These are phyloP conservation scores for Boletus rubroflammeus DNA, from an alignment of 768 basidiomycete species.

Conservation along the genomic window DNA sequence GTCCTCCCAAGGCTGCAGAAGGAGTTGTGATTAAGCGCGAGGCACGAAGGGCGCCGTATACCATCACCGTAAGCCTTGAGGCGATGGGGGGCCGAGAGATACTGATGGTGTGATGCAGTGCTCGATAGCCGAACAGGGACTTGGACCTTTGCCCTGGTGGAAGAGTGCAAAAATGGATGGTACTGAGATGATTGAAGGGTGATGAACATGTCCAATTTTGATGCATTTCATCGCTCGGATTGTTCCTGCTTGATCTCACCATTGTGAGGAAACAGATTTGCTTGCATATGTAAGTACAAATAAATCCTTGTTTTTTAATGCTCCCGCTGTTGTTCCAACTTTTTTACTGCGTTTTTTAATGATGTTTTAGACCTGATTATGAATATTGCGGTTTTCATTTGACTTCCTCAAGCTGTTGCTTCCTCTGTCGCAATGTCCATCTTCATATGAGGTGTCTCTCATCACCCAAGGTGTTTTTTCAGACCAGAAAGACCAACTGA, in stretches of 20 bases:
- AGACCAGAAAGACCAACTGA: not conserved
- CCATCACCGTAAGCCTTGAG: conserved; percentile 52
- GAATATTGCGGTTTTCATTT: not conserved
- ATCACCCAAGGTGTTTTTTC: not conserved
- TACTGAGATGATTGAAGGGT: conserved; percentile 41
- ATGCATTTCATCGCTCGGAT: not conserved
- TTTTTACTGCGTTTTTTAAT: not conserved
- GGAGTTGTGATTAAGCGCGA: conserved; percentile 58
- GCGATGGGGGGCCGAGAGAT: too few species aligned
- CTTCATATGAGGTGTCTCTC: not conserved
- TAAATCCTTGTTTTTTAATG: not conserved
- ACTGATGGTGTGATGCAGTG: conserved; percentile 44
- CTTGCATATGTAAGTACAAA: conserved; percentile 1
- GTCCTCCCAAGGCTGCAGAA: conserved; percentile 71
- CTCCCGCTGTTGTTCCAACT: not conserved
- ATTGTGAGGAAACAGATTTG: not conserved
- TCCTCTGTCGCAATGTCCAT: not conserved
- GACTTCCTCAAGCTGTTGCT: not conserved
- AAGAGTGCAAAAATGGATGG: conserved; percentile 44
- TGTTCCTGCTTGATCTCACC: not conserved
- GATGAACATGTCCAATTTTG: not conserved
- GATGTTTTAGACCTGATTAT: not conserved
- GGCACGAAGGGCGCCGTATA: conserved; percentile 57
- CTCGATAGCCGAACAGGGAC: conserved; percentile 78
- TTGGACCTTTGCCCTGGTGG: conserved; percentile 80